phyloP scores from a whole-genome alignment of 768 basidiomycete genomes.

The Dentipellis fragilis region DNA sequence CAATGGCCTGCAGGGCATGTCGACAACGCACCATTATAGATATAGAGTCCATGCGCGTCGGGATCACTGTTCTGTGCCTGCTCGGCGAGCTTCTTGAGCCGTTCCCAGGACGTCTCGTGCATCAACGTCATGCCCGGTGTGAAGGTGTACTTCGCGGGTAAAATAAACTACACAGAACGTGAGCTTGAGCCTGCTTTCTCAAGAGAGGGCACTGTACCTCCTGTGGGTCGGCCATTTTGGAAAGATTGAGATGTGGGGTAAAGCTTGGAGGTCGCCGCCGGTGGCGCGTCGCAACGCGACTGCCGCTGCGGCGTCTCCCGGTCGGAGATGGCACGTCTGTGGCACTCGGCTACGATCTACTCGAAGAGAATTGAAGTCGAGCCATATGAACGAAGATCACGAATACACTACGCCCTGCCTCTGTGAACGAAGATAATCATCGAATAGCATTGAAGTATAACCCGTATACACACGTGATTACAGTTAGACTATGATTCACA shows the following conservation, averaged over 20 bases:
- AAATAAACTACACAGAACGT: background rate
- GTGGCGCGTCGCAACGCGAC: background rate
- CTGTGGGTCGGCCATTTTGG: background rate
- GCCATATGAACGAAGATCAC: too few species aligned
- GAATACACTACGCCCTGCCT: too few species aligned
- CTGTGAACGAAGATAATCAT: too few species aligned
- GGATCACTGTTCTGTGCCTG: constrained; percentile 10
- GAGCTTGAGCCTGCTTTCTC: background rate
- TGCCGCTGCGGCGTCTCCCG: background rate
- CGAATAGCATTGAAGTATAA: too few species aligned
- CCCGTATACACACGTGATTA: too few species aligned
- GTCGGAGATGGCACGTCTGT: background rate
- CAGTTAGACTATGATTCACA: too few species aligned
- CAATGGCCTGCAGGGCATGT: background rate
- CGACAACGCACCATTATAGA: constrained; percentile 10
- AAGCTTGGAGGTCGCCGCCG: too few species aligned
- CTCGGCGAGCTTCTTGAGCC: background rate
- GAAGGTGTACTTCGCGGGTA: background rate
- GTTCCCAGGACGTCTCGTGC: background rate
- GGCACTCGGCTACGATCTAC: background rate
- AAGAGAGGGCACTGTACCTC: background rate
- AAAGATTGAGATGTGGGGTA: background rate
- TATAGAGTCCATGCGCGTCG: constrained; percentile 12
- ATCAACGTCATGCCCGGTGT: background rate
- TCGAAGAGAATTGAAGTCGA: too few species aligned